Percentiles rank a stretch among this genome's conserved stretches.
phyloP scores from a whole-genome alignment of 2,329 filamentous ascomycete species.

The Xylaria sp. region DNA sequence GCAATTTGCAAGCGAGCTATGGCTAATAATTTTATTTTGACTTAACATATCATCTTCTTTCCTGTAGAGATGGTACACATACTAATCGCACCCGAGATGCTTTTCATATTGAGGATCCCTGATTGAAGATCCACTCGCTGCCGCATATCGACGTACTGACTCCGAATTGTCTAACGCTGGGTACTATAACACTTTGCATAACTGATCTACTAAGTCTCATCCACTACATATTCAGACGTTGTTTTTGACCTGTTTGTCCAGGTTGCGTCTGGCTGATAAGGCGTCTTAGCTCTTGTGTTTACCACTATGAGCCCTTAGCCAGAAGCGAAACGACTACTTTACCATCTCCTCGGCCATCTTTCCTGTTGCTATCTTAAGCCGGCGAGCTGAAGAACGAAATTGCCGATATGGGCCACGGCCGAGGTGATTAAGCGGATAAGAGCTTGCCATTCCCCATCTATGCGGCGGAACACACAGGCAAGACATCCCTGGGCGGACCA shows the following conservation, averaged over 20 bases:
- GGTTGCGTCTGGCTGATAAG: background rate
- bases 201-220: slow-evolving; percentile 17
- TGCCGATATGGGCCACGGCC: slow-evolving; percentile 53
- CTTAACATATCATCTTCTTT: too few species aligned
- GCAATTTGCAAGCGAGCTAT: too few species aligned
- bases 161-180: slow-evolving; percentile 6
- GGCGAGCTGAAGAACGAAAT: slow-evolving; percentile 57
- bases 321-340: slow-evolving; percentile 52
- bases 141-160: too few species aligned
- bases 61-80: too few species aligned
- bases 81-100: too few species aligned
- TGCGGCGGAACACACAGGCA: slow-evolving; percentile 52
- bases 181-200: slow-evolving; percentile 3
- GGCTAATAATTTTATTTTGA: too few species aligned
- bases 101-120: background rate
- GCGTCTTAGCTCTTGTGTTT: background rate
- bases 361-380: slow-evolving; percentile 50
- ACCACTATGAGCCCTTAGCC: background rate
- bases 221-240: background rate
- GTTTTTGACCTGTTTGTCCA: background rate
- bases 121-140: background rate
- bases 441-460: slow-evolving; percentile 51
- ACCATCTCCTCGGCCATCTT: slow-evolving; percentile 57
- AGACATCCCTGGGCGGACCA: slow-evolving; percentile 53
- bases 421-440: slow-evolving; percentile 52